Base-by-base conservation (phyloP, 2,329 filamentous ascomycete genomes). In the Orbilia quercus region DNA sequence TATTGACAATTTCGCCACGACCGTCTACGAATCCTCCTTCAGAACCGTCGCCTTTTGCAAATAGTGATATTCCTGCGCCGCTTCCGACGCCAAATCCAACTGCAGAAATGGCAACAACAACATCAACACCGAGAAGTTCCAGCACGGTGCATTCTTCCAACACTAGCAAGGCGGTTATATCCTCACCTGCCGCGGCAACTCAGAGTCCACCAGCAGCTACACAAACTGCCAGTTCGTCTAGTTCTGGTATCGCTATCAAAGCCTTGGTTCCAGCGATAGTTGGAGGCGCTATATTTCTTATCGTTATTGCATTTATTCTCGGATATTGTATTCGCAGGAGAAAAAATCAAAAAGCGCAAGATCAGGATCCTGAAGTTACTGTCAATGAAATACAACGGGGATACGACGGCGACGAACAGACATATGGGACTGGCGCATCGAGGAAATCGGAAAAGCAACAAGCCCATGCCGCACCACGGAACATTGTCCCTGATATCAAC, bases 321-420 rank as follows among this genome's bases (percentile, higher is more conserved):
- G 69, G 69, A 66, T 73, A 66, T 38, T 73, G 53, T 47, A 66
- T 73, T 38, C 69, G 69, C 7, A 65, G 48, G 20, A 66, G 54
- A 51, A 42, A 20, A 18, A 58, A 65, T 45, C 47, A 23, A 22
- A 20, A 40, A 38, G 14, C 25, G 2, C 40, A 60, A 25, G 54
- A 62, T 6, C 31, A 25, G 11, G 69, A 73, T 40, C 54, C 45
- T 38, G 60, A 66, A 16, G 40, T 50, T 18, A 53, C 38, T 28
- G 59, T 73, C 28, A 73, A 73, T 42, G 69, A 73, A 34, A 66
- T 73, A 36, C 59, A 73, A 9, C 38, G 69, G 23, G 47, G 60
- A 36, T 20, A 60, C 28, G 58, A 25, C 14, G 45, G 25, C 5
- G 53, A 48, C 1, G 58, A 57, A 4, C 45, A 20, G 1, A 44